Base-by-base conservation (phyloP, 345 rosid species). In the Populus deltoides region DNA sequence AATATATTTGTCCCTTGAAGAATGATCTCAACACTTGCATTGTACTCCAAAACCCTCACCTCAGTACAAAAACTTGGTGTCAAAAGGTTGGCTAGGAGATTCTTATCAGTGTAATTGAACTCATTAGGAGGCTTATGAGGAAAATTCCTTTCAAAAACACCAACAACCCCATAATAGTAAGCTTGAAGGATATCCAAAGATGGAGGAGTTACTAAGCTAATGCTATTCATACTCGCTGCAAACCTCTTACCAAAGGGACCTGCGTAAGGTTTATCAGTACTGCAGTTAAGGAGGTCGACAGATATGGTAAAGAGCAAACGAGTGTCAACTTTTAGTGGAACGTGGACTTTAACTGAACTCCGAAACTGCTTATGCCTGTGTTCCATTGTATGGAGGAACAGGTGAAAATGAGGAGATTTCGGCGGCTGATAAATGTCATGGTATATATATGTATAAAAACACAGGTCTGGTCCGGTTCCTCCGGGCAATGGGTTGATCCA, bases 1-100 rank as follows among this genome's bases (percentile, higher is more conserved):
- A 66, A 1, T 24, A 73, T 25, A 15, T 73, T 73, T 1, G 81
- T 74, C 16, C 68, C 74, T 45, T 79, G 78, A 15, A 79, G 36
- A 20, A 74, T 22, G 1, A 69, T 35, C 70, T 79, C 77, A 7
- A 69, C 79, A 6, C 39, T 24, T 3, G 53, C 36, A 6, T 55
- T 69, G 17, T 77, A 69, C 41, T 68, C 35, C 38, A 77, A 20
- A 17, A 77, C 68, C 69, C 8, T 77, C 57, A 73, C 77, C 59
- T 41, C 31, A 2, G 57, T 73, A 2, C 81, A 74, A 3, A 72
- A 53, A 8, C 61, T 71, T 3, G 74, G 63, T 29, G 63, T 49
- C 36, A 71, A 17, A 1, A 71, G 24, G 38, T 71, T 71, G 0
- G 4, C 43, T 3, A 41, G 43, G n/a, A 71, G 74, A 16, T 13